phyloP scores from a whole-genome alignment of 2,329 filamentous ascomycete genomes.

The Botrytis tulipae region DNA sequence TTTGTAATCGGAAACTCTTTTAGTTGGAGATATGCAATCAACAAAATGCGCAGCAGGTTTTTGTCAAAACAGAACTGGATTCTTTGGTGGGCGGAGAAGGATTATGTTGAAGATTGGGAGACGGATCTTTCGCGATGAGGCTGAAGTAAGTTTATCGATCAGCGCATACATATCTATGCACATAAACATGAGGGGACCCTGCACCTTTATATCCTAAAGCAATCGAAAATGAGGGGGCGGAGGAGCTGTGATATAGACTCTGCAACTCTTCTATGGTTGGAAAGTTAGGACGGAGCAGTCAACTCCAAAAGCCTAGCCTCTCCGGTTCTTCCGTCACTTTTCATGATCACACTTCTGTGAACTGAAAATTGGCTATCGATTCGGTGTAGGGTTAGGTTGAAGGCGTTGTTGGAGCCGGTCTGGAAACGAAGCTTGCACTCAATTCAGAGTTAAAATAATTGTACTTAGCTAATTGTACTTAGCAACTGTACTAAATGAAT shows the following conservation, averaged over 20 bases:
- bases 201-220: neutral
- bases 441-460: neutral
- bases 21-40: neutral
- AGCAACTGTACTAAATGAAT: neutral
- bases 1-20: neutral
- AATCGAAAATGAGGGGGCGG: neutral
- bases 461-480: too few relatives aligned
- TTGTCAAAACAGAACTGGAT: conserved; percentile 1
- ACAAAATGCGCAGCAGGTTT: neutral
- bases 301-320: neutral
- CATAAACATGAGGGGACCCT: accelerated
- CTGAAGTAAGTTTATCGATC: neutral
- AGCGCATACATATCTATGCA: neutral
- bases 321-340: neutral
- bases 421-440: neutral
- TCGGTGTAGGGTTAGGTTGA: neutral
- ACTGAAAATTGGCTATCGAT: neutral
- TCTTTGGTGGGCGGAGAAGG: neutral
- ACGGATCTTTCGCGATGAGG: neutral
- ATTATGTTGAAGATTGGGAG: neutral
- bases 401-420: neutral
- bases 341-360: neutral
- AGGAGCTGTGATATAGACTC: neutral
- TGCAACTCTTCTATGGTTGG: neutral
- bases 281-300: neutral